Percentiles rank a stretch among this genome's conserved stretches.
Conservation (phyloP, 305 asterid species). For the Solanum hybrid region DNA sequence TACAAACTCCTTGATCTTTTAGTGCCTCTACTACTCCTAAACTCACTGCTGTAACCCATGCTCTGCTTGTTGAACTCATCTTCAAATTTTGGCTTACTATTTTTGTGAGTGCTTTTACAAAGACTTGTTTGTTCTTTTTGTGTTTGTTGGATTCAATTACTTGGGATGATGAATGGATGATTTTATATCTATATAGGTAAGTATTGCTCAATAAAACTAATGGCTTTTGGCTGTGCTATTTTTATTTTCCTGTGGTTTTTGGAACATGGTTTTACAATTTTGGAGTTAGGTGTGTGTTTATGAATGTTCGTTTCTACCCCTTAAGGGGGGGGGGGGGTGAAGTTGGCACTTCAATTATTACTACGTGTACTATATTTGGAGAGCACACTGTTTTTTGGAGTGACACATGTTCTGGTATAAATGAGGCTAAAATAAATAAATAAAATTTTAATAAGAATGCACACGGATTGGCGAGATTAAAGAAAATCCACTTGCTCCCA, state of each 20-base stretch:
- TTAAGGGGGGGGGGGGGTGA: too few species aligned
- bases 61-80: constrained; percentile 5
- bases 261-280: not conserved
- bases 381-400: not conserved
- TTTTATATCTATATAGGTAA: not conserved
- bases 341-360: not conserved
- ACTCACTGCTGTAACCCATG: constrained; percentile 6
- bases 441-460: not conserved
- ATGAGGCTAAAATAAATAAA: not conserved
- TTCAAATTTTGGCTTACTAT: not conserved
- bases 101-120: not conserved
- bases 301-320: too few species aligned
- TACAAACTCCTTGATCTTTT: constrained; percentile 18
- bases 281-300: not conserved
- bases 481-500: not conserved
- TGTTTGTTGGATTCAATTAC: not conserved
- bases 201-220: not conserved
- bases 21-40: constrained; percentile 16
- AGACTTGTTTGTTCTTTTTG: not conserved
- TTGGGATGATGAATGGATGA: too few species aligned
- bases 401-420: not conserved
- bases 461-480: not conserved
- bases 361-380: not conserved
- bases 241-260: not conserved
- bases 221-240: not conserved